Percentiles rank a stretch among this genome's conserved stretches.
phyloP scores from a whole-genome alignment of 2,329 filamentous ascomycete species.

The Fusarium lyarnte region DNA sequence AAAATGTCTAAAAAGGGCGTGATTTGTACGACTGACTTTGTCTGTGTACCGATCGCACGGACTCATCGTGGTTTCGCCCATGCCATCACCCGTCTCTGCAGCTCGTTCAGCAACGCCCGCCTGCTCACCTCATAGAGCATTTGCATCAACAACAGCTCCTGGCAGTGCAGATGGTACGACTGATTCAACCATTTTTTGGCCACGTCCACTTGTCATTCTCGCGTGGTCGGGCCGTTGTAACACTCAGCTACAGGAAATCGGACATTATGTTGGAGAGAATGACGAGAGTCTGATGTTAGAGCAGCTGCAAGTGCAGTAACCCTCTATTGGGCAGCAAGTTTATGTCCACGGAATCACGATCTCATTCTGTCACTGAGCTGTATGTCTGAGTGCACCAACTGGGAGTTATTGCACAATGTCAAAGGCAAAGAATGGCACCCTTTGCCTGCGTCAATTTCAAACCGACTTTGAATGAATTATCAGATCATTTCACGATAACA shows the following conservation, averaged over 20 bases:
- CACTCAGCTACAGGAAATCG: not conserved
- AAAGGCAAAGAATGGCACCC: not conserved
- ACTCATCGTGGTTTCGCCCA: slow-evolving; percentile 31
- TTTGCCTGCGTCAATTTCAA: slow-evolving; percentile 22
- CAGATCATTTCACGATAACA: slow-evolving; percentile 26
- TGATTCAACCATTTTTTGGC: not conserved
- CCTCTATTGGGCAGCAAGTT: not conserved
- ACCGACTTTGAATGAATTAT: not conserved
- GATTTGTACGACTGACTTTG: not conserved
- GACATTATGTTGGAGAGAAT: not conserved
- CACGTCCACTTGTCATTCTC: not conserved
- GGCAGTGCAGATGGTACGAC: not conserved
- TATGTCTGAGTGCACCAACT: not conserved
- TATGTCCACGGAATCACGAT: not conserved
- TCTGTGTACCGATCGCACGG: slow-evolving; percentile 18
- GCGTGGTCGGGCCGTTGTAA: not conserved
- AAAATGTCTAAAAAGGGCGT: not conserved
- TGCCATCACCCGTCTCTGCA: slow-evolving; percentile 36
- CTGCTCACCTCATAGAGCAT: not conserved
- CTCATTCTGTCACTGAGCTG: not conserved
- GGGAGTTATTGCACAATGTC: not conserved
- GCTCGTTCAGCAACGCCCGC: not conserved
- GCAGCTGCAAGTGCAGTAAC: slow-evolving; percentile 1
- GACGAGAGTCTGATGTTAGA: not conserved
- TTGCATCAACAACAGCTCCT: not conserved